Conservation (phyloP, 2,329 filamentous ascomycete species). For the Colletotrichum caudatum region DNA sequence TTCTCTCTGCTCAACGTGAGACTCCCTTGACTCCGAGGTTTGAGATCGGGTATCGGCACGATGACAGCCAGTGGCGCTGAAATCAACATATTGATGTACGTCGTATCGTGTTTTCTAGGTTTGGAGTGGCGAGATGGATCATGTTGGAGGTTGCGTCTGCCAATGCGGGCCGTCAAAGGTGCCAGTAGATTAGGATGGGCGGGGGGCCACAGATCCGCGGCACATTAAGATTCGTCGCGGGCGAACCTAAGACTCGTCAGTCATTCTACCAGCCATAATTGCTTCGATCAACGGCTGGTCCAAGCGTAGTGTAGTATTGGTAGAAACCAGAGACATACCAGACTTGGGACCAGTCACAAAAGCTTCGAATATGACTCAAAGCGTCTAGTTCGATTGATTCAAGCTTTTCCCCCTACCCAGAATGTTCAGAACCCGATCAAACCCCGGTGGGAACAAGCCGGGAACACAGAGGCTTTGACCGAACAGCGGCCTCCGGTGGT, state of each 20-base stretch:
- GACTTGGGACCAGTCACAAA: conserved; percentile 14
- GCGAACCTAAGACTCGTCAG: conserved; percentile 3
- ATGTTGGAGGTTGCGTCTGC: neutral
- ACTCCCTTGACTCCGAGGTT: no score
- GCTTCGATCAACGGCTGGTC: neutral
- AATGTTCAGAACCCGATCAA: no score
- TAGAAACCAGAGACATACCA: neutral
- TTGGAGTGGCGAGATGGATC: neutral
- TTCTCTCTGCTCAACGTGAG: neutral
- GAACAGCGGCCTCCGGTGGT: neutral
- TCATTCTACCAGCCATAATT: neutral
- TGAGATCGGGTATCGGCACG: neutral
- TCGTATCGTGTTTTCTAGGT: neutral
- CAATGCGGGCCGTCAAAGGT: conserved; percentile 16
- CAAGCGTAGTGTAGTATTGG: neutral
- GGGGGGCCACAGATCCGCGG: conserved; percentile 6
- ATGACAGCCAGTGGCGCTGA: no score
- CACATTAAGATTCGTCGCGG: neutral
- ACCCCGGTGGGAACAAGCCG: neutral
- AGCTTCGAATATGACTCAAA: conserved; percentile 28
- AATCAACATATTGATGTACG: no score
- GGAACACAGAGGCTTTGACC: neutral
- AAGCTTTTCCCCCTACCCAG: neutral
- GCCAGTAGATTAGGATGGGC: neutral
- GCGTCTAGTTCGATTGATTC: neutral